phyloP scores from a whole-genome alignment of 2,329 filamentous ascomycete genomes.

The Talaromyces sp. region DNA sequence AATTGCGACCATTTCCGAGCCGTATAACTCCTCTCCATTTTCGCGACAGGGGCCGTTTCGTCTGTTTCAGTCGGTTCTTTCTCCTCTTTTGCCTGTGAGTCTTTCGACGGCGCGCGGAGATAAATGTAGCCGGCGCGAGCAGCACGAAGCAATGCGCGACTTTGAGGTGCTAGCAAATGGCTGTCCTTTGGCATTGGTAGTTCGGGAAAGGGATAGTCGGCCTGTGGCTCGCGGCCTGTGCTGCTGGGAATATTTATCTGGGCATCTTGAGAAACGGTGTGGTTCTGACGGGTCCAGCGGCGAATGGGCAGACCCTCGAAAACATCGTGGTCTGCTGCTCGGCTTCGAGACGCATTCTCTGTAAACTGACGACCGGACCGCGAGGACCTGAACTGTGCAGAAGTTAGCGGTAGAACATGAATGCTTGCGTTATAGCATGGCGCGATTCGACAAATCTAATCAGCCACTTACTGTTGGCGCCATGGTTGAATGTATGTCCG shows the following conservation, averaged over 20 bases:
- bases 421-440: not conserved
- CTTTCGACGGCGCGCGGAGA: constrained; percentile 53
- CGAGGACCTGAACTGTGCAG: constrained; percentile 48
- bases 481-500: constrained; percentile 7
- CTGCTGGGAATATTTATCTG: constrained; percentile 53
- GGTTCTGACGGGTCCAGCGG: constrained; percentile 74
- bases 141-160: constrained; percentile 74
- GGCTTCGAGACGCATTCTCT: constrained; percentile 39
- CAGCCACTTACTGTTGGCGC: constrained; percentile 12
- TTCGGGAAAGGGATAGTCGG: constrained; percentile 53
- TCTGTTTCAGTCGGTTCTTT: constrained; percentile 35
- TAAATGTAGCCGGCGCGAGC: constrained; percentile 72
- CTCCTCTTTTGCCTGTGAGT: constrained; percentile 19
- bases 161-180: constrained; percentile 69
- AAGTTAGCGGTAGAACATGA: not conserved
- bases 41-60: constrained; percentile 20
- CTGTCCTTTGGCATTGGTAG: constrained; percentile 85
- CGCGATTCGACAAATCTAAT: not conserved
- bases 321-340: constrained; percentile 60
- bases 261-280: constrained; percentile 62
- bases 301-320: constrained; percentile 76
- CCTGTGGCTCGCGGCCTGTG: constrained; percentile 12
- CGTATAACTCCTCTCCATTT: constrained; percentile 46
- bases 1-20: constrained; percentile 55
- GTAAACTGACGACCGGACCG: constrained; percentile 54